These are phyloP conservation scores for Leccinum broughii DNA, from an alignment of 768 basidiomycete species.

Conservation along the genomic window DNA sequence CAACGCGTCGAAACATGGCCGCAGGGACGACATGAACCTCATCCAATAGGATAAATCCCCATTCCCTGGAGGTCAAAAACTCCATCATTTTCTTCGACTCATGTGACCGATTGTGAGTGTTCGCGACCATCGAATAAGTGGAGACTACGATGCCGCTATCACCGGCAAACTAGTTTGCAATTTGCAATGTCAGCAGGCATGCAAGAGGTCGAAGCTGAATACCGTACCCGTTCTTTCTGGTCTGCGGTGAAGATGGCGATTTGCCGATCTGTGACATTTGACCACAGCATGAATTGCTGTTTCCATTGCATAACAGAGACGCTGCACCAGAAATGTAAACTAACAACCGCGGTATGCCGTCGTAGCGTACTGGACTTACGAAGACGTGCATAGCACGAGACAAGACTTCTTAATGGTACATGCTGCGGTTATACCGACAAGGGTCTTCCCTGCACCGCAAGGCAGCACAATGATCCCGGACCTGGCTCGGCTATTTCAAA, in stretches of 20 bases:
- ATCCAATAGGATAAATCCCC: constrained; percentile 97
- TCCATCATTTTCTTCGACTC: constrained; percentile 99
- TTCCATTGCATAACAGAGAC: constrained; percentile 99
- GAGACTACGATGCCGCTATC: constrained; percentile 98
- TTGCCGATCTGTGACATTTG: constrained; percentile 94
- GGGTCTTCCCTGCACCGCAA: constrained; percentile 97
- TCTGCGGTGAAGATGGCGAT: constrained; percentile 98
- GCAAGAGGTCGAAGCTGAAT: not conserved
- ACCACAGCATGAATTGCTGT: constrained; percentile 98
- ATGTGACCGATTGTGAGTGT: constrained; percentile 97
- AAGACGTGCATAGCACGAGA: constrained; percentile 95
- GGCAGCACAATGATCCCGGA: constrained; percentile 98
- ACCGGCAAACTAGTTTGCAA: constrained; percentile 74
- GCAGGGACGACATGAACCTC: constrained; percentile 99
- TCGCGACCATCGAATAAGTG: constrained; percentile 99
- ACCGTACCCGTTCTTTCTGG: constrained; percentile 88
- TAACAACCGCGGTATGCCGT: not conserved
- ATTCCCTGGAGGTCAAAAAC: constrained; percentile 95
- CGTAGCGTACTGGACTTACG: constrained; percentile 54
- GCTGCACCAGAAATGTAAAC: constrained; percentile 37
- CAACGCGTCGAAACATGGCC: constrained; percentile 96
- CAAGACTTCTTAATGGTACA: constrained; percentile 99
- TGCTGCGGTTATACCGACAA: constrained; percentile 99
- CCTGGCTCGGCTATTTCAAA: constrained; percentile 74
- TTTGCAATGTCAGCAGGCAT: constrained; percentile 9